These are phyloP conservation scores for Vigna reflexopilosa DNA, from an alignment of 306 rosid species.

Conservation along the genomic window DNA sequence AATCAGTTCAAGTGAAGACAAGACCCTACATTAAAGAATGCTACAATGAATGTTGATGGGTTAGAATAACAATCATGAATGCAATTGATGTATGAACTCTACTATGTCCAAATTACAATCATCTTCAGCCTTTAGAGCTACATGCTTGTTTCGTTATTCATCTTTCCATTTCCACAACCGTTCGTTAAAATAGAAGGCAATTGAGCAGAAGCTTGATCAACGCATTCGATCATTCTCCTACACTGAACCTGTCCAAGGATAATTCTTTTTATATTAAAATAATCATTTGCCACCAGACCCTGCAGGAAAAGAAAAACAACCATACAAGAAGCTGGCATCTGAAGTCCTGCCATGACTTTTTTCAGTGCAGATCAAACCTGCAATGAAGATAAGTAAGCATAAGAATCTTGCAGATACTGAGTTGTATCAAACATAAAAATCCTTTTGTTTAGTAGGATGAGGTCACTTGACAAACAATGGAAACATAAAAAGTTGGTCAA, in stretches of 20 bases:
- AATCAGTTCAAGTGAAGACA: constrained; percentile 21
- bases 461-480: neutral
- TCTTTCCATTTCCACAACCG: constrained; percentile 32
- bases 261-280: constrained; percentile 9
- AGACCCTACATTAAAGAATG: constrained; percentile 48
- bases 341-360: constrained; percentile 35
- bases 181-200: constrained; percentile 41
- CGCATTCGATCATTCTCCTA: constrained; percentile 36
- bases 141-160: constrained; percentile 43
- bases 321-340: constrained; percentile 50
- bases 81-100: constrained; percentile 50
- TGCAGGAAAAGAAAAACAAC: constrained; percentile 53
- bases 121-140: constrained; percentile 41
- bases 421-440: neutral
- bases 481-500: neutral
- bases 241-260: neutral
- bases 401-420: constrained; percentile 31
- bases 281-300: constrained; percentile 44
- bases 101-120: constrained; percentile 37
- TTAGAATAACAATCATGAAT: constrained; percentile 52
- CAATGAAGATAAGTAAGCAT: constrained; percentile 36
- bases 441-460: neutral
- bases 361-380: constrained; percentile 47
- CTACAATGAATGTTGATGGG: constrained; percentile 54
- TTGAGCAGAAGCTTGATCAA: constrained; percentile 38